These are phyloP conservation scores for Cladosporium sp. DNA, from an alignment of 2,329 filamentous ascomycete species.

Conservation along the genomic window DNA sequence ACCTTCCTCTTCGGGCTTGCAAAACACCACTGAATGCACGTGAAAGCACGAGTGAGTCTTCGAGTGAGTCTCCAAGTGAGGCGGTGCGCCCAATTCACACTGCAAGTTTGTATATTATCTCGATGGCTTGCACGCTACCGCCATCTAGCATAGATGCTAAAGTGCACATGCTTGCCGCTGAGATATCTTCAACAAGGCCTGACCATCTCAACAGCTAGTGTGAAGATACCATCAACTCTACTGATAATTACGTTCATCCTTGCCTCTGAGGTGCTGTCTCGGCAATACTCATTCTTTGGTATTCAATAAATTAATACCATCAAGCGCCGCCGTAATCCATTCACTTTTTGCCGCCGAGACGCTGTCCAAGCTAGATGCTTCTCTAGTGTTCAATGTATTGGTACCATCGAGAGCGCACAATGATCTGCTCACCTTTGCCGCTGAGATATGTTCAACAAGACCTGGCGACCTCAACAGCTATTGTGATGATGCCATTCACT, in stretches of 20 bases:
- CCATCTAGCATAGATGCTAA: not conserved
- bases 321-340: too few species aligned
- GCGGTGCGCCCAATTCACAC: not conserved
- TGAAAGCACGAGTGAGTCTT: conserved; percentile 2
- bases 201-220: not conserved
- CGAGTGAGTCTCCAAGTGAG: not conserved
- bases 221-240: not conserved
- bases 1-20: not conserved
- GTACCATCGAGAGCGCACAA: too few species aligned
- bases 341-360: too few species aligned
- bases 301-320: too few species aligned
- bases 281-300: too few species aligned
- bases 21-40: not conserved
- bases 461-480: not conserved
- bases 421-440: not conserved
- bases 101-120: not conserved
- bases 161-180: not conserved
- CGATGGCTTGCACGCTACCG: not conserved
- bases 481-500: not conserved
- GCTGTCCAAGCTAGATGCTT: too few species aligned
- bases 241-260: not conserved
- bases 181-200: not conserved
- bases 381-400: too few species aligned
- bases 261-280: too few species aligned
- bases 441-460: not conserved